Conservation (phyloP, 257 asterid species). For the Solanum verrucosum region DNA sequence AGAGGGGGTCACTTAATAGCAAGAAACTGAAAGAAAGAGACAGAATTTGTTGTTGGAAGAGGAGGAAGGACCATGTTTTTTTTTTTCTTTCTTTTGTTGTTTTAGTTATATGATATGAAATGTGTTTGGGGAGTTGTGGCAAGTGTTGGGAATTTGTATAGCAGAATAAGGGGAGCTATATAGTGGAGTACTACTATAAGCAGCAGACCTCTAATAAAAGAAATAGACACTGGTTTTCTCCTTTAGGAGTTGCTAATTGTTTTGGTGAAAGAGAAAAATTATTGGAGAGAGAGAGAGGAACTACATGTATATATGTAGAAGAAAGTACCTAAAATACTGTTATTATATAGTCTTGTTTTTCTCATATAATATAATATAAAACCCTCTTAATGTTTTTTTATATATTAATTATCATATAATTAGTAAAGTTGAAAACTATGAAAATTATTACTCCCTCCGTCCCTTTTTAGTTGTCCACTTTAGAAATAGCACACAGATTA, state of each 20-base stretch:
- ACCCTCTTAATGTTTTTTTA: neutral
- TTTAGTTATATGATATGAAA: neutral
- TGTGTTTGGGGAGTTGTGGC: neutral
- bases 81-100: neutral
- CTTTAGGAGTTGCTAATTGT: constrained; percentile 33
- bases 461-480: too few species aligned
- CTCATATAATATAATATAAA: neutral
- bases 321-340: neutral
- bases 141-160: neutral
- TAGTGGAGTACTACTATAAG: neutral
- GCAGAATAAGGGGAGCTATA: neutral
- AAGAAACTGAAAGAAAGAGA: constrained; percentile 11
- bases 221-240: constrained; percentile 6
- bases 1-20: neutral
- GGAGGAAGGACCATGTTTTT: constrained; percentile 36
- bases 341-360: neutral
- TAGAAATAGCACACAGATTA: too few species aligned
- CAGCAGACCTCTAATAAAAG: constrained; percentile 19
- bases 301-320: constrained; percentile 27
- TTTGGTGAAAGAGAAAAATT: constrained; percentile 35
- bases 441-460: too few species aligned
- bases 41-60: constrained; percentile 20
- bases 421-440: neutral
- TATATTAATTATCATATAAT: too few species aligned
- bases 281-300: constrained; percentile 36